Evolutionary conservation across 2,329 filamentous ascomycete species (phyloP), one percentile per base, ranked within the genome.

Genomic region (Ampelomyces quisqualis): DNA sequence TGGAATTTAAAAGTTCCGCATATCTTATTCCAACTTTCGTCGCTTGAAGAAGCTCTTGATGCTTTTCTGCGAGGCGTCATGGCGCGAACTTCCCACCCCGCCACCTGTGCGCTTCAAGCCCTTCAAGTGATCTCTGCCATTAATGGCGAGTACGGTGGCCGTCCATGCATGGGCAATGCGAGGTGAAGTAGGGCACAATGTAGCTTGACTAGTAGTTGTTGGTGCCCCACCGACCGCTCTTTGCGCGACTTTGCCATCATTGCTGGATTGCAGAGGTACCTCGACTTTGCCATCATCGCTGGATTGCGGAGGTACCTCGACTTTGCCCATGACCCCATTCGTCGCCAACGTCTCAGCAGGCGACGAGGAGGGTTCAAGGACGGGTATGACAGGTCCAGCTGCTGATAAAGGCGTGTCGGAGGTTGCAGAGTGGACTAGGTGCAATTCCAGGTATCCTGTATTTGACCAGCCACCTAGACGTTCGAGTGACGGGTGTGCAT

Each of bases 11-110:
- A n/a, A n/a, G n/a, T n/a, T n/a, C n/a, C n/a, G n/a, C n/a, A n/a
- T n/a, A n/a, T n/a, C 28, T 66, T 51, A 69, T 9, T 64, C 69
- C 13, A 65, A 51, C 52, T 72, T 79, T 21, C 70, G 70, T 60
- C 78, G 78, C 59, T 83, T 82, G 67, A 95, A 90, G 71, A 93
- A 95, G 0, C 78, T 78, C 31, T 88, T 81, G 55, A 96, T 78
- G 13, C 79, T 88, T 59, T 78, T 83, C 66, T 95, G 90, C 32
- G 77, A 82, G 8, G 79, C 76, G 63, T 96, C 90, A 61, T 88
- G 84, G 40, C 78, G 77, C 26, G 86, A 77, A 55, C 85, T 93
- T 39, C 89, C 89, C 41, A 95, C 86, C 3, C 90, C 90, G 20
- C 88, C 88, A 17, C 85, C 75, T 7, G 88, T 91, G 67, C 88